Base-by-base conservation (phyloP, 2,329 filamentous ascomycete genomes). In the Diaporthe citrichinensis region DNA sequence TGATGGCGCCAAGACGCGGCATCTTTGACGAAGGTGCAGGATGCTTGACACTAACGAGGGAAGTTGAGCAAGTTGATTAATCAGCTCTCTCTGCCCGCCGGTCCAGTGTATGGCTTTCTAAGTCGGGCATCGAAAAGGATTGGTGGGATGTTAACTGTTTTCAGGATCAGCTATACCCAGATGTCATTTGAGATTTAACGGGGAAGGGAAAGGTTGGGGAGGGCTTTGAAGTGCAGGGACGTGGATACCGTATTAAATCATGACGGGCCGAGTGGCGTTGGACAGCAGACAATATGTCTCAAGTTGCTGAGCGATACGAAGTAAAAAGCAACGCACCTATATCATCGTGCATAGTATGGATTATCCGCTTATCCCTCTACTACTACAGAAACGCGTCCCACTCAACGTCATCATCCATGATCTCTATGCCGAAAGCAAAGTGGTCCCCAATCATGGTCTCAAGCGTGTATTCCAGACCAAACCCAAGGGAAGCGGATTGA, bases 21-120 rank as follows among this genome's bases (percentile, higher is more conserved):
- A 7, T 59, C 57, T 59, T 59, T 39, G 23, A 39, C 31, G 31
- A 36, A 61, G 58, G 23, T 61, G 58, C 34, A 61, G 23, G 58
- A 61, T 61, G 23, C 58, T 61, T 41, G 58, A 23, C 58, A 20
- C 36, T 41, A 61, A 28, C 23, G 6, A 61, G 5, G n/a, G 34
- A 25, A 61, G 58, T 61, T 61, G 36, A 61, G 58, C 58, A 61
- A 17, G 7, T 61, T 61, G 41, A 59, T 59, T 36, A 59, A 59
- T 59, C 31, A 59, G 15, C 15, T 55, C 53, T 55, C 53, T 10
- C 25, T 31, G 6, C 20, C 25, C 15, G 53, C 9, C 53, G 53
- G 25, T 20, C 14, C 14, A 31, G 25, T 31, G 14, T 8, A 17
- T 31, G 25, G 49, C 10, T 17, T 55, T 55, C 25, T 31, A 17